phyloP scores from a whole-genome alignment of 1,284 basidiomycete species.

The Takashimella tepidaria region DNA sequence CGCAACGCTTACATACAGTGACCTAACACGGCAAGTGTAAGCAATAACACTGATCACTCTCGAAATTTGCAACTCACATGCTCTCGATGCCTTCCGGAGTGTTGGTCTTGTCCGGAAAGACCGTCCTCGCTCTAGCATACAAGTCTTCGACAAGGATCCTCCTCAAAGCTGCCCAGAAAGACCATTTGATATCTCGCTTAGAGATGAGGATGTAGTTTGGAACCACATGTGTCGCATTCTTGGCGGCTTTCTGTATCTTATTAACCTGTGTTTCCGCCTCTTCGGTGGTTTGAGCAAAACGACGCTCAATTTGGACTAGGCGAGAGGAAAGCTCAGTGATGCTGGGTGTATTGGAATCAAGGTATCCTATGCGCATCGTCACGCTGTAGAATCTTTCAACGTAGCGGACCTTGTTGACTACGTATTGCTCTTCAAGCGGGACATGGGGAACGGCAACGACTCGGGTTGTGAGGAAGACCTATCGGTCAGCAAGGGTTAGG shows the following conservation, averaged over 20 bases:
- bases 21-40: too few relatives aligned
- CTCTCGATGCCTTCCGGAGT: not conserved
- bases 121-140: not conserved
- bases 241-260: slow-evolving; percentile 49
- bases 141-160: not conserved
- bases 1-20: too few relatives aligned
- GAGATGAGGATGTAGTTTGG: slow-evolving; percentile 59
- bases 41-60: not conserved
- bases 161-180: not conserved
- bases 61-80: not conserved
- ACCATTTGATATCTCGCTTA: slow-evolving; percentile 18
- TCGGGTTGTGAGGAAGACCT: slow-evolving; percentile 60
- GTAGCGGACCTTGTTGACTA: slow-evolving; percentile 55
- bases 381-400: slow-evolving; percentile 60
- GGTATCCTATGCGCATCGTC: slow-evolving; percentile 59
- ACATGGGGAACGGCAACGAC: slow-evolving; percentile 54
- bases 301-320: not conserved
- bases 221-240: slow-evolving; percentile 57
- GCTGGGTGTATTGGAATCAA: slow-evolving; percentile 55
- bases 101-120: not conserved
- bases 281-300: slow-evolving; percentile 47
- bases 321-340: slow-evolving; percentile 52
- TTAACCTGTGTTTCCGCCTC: slow-evolving; percentile 47
- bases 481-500: not conserved
- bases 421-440: slow-evolving; percentile 52